Evolutionary conservation across 345 rosid genomes (phyloP).

Genomic region (Passiflora organensis): DNA sequence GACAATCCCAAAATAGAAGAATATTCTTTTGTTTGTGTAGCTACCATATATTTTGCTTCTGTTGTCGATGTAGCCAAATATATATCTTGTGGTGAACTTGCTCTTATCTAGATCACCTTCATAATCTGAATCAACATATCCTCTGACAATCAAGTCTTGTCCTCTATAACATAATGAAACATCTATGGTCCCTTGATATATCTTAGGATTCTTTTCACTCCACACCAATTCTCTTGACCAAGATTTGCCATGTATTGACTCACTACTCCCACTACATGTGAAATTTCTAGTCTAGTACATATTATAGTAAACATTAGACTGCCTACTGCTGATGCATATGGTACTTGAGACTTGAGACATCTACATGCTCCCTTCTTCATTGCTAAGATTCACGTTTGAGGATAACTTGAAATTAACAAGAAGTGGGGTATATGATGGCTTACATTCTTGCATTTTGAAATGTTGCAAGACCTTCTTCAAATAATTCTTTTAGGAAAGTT

Average conservation of each 20-base stretch:
- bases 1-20: background rate
- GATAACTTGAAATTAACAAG: background rate
- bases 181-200: background rate
- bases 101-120: background rate
- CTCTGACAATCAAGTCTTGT: background rate
- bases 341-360: background rate
- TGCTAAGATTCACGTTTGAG: background rate
- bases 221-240: background rate
- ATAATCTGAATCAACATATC: slow-evolving; percentile 1
- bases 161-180: slow-evolving; percentile 1
- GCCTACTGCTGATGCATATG: background rate
- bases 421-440: background rate
- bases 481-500: background rate
- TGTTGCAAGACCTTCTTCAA: background rate
- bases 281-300: background rate
- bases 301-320: background rate
- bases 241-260: background rate
- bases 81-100: background rate
- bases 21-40: background rate
- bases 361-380: background rate
- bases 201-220: background rate
- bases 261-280: background rate
- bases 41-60: background rate
- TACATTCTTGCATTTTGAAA: background rate
- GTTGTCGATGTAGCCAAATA: background rate